Conservation (phyloP, 2,329 filamentous ascomycete species). For the Neurospora sp. region DNA sequence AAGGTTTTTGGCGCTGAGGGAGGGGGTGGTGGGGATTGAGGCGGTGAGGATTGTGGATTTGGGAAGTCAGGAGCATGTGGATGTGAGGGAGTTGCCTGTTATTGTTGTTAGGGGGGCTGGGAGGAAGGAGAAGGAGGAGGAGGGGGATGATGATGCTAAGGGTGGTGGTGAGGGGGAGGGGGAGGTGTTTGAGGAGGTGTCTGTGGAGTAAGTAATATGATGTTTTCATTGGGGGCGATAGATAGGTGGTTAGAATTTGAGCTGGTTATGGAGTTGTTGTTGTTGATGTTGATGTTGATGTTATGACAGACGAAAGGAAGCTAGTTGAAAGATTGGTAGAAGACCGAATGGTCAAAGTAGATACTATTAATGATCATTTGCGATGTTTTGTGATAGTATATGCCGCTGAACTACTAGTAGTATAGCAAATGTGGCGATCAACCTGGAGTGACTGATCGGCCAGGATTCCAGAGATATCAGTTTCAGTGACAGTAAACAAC, state of each 20-base stretch:
- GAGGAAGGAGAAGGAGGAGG: conserved; percentile 5
- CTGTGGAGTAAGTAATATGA: not conserved
- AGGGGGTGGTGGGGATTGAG: conserved; percentile 62
- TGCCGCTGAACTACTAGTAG: not conserved
- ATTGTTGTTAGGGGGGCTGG: conserved; percentile 43
- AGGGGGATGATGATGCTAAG: not conserved
- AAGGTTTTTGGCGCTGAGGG: conserved; percentile 57
- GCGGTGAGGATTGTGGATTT: conserved; percentile 65
- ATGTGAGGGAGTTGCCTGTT: conserved; percentile 64
- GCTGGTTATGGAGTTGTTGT: not conserved
- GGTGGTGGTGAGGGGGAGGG: not conserved
- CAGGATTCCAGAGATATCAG: not conserved
- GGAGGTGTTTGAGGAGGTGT: not conserved
- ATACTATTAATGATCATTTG: not conserved
- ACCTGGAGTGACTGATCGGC: not conserved
- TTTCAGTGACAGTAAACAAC: not conserved
- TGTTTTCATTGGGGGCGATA: not conserved
- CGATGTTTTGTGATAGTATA: not conserved
- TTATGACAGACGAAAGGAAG: not conserved
- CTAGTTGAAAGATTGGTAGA: not conserved
- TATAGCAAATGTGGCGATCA: not conserved
- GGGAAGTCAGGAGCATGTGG: conserved; percentile 64
- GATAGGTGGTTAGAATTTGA: not conserved
- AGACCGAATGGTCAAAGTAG: not conserved
- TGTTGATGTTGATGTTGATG: not conserved